These are phyloP conservation scores for Petunia hybrid DNA, from an alignment of 305 asterid species.

Conservation along the genomic window DNA sequence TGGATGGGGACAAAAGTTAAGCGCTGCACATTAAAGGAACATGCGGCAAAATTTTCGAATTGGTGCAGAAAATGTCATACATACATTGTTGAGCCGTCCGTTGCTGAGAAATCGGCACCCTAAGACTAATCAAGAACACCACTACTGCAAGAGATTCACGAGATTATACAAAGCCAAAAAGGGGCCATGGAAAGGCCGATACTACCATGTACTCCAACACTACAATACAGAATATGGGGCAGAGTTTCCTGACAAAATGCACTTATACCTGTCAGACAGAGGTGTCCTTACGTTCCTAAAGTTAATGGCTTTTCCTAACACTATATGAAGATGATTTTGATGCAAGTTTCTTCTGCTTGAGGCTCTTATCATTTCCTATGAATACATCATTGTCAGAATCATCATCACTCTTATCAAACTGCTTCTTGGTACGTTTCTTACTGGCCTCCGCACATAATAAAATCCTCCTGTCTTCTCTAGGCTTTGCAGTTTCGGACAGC, in stretches of 20 bases:
- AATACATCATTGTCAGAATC: conserved; percentile 58
- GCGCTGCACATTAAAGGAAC: no score
- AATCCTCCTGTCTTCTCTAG: conserved; percentile 55
- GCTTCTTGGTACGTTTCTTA: conserved; percentile 54
- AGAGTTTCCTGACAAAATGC: background rate
- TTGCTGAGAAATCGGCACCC: background rate
- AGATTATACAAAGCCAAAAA: background rate
- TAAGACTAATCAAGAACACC: background rate
- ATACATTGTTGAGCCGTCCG: no score
- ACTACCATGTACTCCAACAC: background rate
- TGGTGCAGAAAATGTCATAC: no score
- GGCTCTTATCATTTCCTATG: conserved; percentile 49
- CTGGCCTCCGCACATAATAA: conserved; percentile 64
- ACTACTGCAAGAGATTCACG: background rate
- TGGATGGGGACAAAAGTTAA: no score
- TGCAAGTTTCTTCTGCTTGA: conserved; percentile 52
- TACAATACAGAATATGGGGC: background rate
- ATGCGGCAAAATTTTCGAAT: no score
- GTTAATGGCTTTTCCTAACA: conserved; percentile 46
- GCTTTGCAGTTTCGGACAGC: conserved; percentile 49
- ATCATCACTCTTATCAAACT: conserved; percentile 58
- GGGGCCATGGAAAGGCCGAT: background rate
- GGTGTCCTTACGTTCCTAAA: conserved; percentile 19
- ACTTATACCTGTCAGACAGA: background rate
- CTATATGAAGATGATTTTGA: conserved; percentile 48